These are phyloP conservation scores for Komagataella ulmi DNA, from an alignment of 805 yeast species.

Conservation along the genomic window DNA sequence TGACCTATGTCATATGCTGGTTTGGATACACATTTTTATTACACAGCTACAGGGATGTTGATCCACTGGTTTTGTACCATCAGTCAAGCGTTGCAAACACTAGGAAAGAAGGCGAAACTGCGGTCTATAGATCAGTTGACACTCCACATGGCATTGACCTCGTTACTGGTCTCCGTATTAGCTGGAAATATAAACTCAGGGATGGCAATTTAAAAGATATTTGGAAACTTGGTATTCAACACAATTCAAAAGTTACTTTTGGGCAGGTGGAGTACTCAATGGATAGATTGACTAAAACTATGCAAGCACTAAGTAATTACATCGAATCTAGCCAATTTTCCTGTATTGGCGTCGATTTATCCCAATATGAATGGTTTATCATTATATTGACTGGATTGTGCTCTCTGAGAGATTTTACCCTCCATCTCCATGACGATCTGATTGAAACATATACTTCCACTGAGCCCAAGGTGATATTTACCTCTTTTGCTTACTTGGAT, in stretches of 20 bases:
- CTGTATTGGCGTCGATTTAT: background rate
- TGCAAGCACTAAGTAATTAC: background rate
- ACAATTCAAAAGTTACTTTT: slow-evolving; percentile 9
- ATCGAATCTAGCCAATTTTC: background rate
- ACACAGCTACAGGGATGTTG: slow-evolving; percentile 26
- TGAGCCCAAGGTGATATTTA: background rate
- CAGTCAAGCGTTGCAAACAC: slow-evolving; percentile 60
- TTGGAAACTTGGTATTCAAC: slow-evolving; percentile 37
- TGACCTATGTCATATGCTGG: background rate
- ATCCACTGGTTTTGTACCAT: slow-evolving; percentile 38
- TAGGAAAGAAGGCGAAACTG: slow-evolving; percentile 56
- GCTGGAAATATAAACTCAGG: slow-evolving; percentile 50
- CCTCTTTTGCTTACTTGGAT: background rate
- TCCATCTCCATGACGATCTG: background rate
- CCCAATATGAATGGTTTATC: background rate
- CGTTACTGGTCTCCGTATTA: slow-evolving; percentile 53
- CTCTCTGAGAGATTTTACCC: background rate
- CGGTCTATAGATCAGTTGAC: slow-evolving; percentile 61
- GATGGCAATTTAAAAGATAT: slow-evolving; percentile 68
- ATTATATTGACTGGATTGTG: background rate
- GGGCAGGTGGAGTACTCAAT: slow-evolving; percentile 13
- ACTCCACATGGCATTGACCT: slow-evolving; percentile 63
- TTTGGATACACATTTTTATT: background rate
- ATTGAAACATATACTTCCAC: background rate
- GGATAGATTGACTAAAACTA: slow-evolving; percentile 6